A percentile compares a stretch with the other conserved stretches of the same genome.
Conservation (phyloP, 371 early-diverging fungal species). For the Rhizopus delemar region DNA sequence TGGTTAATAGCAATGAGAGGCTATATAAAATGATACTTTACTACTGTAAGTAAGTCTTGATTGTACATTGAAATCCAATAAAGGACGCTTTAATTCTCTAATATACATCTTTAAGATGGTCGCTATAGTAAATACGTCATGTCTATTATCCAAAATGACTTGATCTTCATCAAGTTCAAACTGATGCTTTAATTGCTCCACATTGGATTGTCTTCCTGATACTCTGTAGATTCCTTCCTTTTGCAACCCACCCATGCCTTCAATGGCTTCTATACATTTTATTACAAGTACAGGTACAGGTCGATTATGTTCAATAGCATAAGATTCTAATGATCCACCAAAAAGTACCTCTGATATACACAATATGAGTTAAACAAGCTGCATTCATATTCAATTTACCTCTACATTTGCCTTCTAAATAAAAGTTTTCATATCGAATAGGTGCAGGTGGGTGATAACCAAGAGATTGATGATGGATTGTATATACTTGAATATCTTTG, state of each 20-base stretch:
- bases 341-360: conserved; percentile 51
- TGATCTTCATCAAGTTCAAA: conserved; percentile 60
- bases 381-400: conserved; percentile 20
- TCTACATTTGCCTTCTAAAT: conserved; percentile 42
- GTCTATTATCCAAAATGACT: conserved; percentile 39
- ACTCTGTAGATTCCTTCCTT: conserved; percentile 75
- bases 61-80: conserved; percentile 56
- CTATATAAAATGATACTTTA: conserved; percentile 25
- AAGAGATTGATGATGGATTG: conserved; percentile 42
- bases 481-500: conserved; percentile 36
- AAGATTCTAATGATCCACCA: conserved; percentile 54
- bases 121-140: conserved; percentile 64
- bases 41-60: conserved; percentile 58
- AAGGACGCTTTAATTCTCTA: conserved; percentile 62
- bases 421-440: conserved; percentile 55
- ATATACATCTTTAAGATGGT: conserved; percentile 65
- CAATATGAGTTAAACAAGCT: neutral
- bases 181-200: conserved; percentile 50
- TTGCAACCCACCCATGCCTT: conserved; percentile 61
- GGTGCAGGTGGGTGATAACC: conserved; percentile 43
- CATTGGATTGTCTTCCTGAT: conserved; percentile 65
- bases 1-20: neutral
- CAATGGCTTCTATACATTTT: conserved; percentile 62
- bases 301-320: conserved; percentile 44
- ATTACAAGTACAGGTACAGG: conserved; percentile 56